A percentile compares a stretch with the other conserved stretches of the same genome.
Conservation (phyloP, 2,329 filamentous ascomycete genomes). For the Diaporthe amygdali region DNA sequence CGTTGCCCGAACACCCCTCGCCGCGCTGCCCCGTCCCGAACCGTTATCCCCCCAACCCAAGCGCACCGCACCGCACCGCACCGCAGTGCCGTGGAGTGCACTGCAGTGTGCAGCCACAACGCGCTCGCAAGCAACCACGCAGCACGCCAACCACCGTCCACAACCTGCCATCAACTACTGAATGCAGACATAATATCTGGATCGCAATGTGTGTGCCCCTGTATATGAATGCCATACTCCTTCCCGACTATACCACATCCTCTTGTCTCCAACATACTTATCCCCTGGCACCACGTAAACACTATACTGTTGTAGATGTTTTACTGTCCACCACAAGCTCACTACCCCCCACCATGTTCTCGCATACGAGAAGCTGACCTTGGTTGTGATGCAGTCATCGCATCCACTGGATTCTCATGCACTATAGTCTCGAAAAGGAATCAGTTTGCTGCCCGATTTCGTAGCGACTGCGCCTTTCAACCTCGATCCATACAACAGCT, state of each 20-base stretch:
- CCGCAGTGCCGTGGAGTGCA: neutral
- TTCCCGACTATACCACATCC: neutral
- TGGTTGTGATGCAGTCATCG: neutral
- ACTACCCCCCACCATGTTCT: neutral
- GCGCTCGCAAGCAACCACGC: slow-evolving; percentile 6
- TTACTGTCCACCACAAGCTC: neutral
- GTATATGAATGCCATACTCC: neutral
- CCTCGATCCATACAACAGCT: neutral
- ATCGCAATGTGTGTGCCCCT: slow-evolving; percentile 15
- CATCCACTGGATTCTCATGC: neutral
- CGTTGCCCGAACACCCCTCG: neutral
- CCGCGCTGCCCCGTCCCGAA: slow-evolving; percentile 3
- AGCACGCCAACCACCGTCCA: slow-evolving; percentile 31
- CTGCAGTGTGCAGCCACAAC: slow-evolving; percentile 6
- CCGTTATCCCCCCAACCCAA: neutral
- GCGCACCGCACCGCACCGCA: neutral
- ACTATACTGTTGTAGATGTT: neutral
- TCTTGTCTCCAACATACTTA: neutral
- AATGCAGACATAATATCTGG: neutral
- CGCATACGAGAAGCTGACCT: neutral
- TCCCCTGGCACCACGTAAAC: neutral
- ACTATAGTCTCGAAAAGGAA: neutral
- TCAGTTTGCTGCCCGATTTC: neutral
- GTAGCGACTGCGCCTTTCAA: neutral
- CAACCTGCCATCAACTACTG: neutral